Evolutionary conservation across 768 basidiomycete species (phyloP).

Genomic region (Butyriboletus loyo): DNA sequence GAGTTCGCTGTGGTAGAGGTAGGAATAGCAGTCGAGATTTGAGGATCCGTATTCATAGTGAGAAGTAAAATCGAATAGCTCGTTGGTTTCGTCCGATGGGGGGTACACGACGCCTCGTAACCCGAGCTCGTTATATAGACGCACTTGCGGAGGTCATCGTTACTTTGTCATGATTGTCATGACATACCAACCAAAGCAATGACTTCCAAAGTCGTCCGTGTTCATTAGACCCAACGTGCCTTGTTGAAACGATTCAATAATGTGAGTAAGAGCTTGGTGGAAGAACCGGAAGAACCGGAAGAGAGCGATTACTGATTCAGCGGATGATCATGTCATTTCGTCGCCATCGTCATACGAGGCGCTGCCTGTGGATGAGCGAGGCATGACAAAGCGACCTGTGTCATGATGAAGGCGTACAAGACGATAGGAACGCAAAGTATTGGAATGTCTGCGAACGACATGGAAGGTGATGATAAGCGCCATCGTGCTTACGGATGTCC

Average conservation of each 20-base stretch:
- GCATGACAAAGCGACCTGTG: slow-evolving; percentile 1
- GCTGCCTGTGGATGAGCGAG: background rate
- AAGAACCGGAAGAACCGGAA: background rate
- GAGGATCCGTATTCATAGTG: slow-evolving; percentile 1
- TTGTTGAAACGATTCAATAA: background rate
- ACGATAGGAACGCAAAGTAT: too few relatives aligned
- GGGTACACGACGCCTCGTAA: background rate
- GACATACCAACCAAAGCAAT: background rate
- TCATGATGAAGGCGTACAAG: background rate
- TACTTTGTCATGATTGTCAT: background rate
- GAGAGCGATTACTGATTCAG: background rate
- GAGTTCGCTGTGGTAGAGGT: background rate
- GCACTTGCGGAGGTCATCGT: background rate
- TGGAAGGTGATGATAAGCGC: background rate
- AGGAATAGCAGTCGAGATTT: background rate
- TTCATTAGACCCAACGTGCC: background rate
- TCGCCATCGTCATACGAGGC: too few relatives aligned
- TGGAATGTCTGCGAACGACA: background rate
- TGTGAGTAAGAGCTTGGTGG: background rate
- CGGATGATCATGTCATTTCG: too few relatives aligned
- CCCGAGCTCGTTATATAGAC: slow-evolving; percentile 12
- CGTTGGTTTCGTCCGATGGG: background rate
- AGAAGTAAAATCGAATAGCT: background rate
- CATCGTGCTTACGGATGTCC: background rate
- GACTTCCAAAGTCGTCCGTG: background rate